Conservation (phyloP, 148 eudicot species). For the Chenopodium quinoa region DNA sequence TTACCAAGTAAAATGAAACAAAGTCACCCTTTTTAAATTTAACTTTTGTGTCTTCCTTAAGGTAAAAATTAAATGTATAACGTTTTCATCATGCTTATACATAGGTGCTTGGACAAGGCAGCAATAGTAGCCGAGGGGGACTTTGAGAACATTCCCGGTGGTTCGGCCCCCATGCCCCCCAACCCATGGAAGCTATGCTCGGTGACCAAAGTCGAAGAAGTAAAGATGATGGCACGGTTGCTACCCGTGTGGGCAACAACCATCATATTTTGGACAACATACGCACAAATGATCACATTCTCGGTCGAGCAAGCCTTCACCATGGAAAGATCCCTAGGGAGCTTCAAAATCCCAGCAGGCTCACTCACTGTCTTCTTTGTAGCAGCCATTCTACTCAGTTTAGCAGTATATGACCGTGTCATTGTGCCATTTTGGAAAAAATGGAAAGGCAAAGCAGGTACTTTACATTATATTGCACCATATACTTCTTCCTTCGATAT, state of each 20-base stretch:
- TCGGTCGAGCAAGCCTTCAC: conserved; percentile 79
- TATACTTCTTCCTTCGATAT: not conserved
- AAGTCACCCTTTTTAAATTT: too few relatives aligned
- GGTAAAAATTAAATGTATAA: not conserved
- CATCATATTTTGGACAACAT: conserved; percentile 73
- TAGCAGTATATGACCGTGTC: conserved; percentile 61
- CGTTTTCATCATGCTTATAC: not conserved
- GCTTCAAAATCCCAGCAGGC: conserved; percentile 69
- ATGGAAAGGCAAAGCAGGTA: conserved; percentile 67
- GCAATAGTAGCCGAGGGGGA: conserved; percentile 70
- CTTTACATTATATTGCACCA: not conserved
- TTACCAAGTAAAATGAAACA: too few relatives aligned
- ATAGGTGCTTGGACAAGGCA: conserved; percentile 88
- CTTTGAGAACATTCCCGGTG: conserved; percentile 26
- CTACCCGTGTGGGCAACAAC: conserved; percentile 89
- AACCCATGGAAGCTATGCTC: conserved; percentile 84
- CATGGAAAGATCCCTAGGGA: conserved; percentile 59
- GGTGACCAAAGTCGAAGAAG: conserved; percentile 76
- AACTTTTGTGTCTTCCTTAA: not conserved
- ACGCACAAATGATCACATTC: conserved; percentile 88
- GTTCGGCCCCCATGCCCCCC: conserved; percentile 9
- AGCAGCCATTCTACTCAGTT: conserved; percentile 55
- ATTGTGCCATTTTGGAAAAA: conserved; percentile 60
- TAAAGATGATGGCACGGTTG: conserved; percentile 70
- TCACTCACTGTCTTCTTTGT: conserved; percentile 78